Base-by-base conservation (phyloP, 2,329 filamentous ascomycete genomes). In the Scedosporium boydii region DNA sequence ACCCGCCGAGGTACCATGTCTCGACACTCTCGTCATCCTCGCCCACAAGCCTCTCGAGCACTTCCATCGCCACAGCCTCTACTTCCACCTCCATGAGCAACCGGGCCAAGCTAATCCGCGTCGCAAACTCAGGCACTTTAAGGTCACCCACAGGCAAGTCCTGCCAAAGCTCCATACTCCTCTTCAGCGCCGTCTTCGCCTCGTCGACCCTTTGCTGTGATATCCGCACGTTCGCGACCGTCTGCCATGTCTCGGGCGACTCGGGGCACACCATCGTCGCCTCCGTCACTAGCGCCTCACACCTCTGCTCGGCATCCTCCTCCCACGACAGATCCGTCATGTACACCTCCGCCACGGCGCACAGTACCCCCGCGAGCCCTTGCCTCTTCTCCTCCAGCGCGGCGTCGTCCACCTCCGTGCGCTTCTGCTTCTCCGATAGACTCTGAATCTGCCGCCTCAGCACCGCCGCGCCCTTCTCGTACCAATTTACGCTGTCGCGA, bases 261-360 rank as follows among this genome's bases (percentile, higher is more conserved):
- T 88, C 83, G 3, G 93, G 92, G 63, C 90, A 90, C 65, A 96
- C 85, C 69, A 96, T 79, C 63, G 95, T 87, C 27, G 95, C 95
- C 77, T 99, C 92, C 5, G 93, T 96, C 66, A 98, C 85, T 64
- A 96, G 85, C 4, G 85, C 79, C 76, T 99, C 93, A 78, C 96
- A 99, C 67, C 88, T 85, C 67, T 84, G 79, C 77, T 99, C 95
- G 4, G 93, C 95, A 71, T 97, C 92, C 60, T 87, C 86, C 75
- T 97, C 93, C 91, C 84, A 95, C 69, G 90, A 95, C 69, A 98
- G 78, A 77, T 99, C 95, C 10, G 95, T 99, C 95, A 99, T 99
- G 80, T 97, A 99, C 59, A 99, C 91, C 77, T 99, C 95, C 6
- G 91, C 87, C 64, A 98, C 91, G 29, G 90, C 91, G 75, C 96